Conservation (phyloP, 192 early-diverging fungal species). For the Linnemannia schmuckeri region DNA sequence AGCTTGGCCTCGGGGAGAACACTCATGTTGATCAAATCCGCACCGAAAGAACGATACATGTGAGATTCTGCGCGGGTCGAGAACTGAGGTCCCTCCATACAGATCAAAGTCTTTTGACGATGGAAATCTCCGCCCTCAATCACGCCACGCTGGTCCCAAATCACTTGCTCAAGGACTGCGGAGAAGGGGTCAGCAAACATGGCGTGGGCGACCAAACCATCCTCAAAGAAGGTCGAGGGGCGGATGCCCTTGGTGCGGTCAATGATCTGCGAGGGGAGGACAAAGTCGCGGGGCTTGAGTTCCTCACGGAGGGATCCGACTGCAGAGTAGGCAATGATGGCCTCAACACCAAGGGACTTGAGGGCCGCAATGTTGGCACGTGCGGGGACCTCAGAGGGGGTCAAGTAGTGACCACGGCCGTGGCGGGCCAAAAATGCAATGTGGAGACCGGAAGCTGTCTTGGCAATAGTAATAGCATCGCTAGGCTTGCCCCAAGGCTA, state of each 20-base stretch:
- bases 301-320: conserved; percentile 97
- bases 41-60: conserved; percentile 95
- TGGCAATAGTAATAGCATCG: conserved; percentile 86
- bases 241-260: conserved; percentile 99
- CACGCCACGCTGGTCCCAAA: conserved; percentile 66
- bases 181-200: conserved; percentile 97
- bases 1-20: conserved; percentile 97
- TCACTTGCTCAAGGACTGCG: conserved; percentile 75
- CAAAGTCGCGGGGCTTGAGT: conserved; percentile 94
- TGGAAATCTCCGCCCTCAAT: conserved; percentile 77
- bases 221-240: conserved; percentile 93
- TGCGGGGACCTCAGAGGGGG: conserved; percentile 91
- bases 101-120: conserved; percentile 86
- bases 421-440: conserved; percentile 98
- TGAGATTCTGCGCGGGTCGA: conserved; percentile 97
- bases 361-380: conserved; percentile 98
- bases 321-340: conserved; percentile 95
- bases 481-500: conserved; percentile 91
- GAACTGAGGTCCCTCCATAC: conserved; percentile 99
- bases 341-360: conserved; percentile 93
- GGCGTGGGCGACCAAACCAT: conserved; percentile 91
- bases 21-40: conserved; percentile 98
- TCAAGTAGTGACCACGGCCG: conserved; percentile 89
- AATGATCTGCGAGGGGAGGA: conserved; percentile 93
- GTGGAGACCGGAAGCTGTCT: conserved; percentile 78